Conservation (phyloP, 2,329 filamentous ascomycete genomes). For the Penicillium paneum region DNA sequence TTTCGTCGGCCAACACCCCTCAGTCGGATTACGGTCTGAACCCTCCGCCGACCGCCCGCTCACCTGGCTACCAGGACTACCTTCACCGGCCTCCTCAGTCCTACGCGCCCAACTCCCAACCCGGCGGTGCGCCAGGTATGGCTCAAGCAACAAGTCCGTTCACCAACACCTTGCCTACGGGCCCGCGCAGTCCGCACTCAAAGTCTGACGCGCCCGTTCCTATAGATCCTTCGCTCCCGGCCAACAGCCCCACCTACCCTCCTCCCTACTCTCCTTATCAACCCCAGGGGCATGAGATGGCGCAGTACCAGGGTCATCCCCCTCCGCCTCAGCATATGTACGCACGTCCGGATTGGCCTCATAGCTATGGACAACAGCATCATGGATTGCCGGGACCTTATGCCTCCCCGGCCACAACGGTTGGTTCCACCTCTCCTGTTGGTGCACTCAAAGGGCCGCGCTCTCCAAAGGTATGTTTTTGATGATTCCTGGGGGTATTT, state of each 20-base stretch:
- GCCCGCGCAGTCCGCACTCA: conserved; percentile 57
- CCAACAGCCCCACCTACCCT: conserved; percentile 86
- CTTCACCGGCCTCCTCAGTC: conserved; percentile 72
- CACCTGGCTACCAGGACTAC: conserved; percentile 82
- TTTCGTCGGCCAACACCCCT: conserved; percentile 75
- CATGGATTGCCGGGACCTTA: conserved; percentile 50
- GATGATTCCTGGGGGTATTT: conserved; percentile 34
- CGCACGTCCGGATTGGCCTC: conserved; percentile 47
- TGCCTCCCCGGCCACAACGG: conserved; percentile 54
- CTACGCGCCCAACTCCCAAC: conserved; percentile 66
- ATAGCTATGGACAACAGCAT: conserved; percentile 46
- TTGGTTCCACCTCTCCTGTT: conserved; percentile 59
- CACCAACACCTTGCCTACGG: conserved; percentile 50
- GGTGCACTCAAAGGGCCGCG: conserved; percentile 56
- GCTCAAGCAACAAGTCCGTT: conserved; percentile 99
- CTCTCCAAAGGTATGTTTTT: conserved; percentile 59
- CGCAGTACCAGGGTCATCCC: conserved; percentile 58
- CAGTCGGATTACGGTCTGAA: conserved; percentile 85
- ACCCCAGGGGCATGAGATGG: conserved; percentile 79
- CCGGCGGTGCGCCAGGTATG: conserved; percentile 82
- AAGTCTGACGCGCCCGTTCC: conserved; percentile 96
- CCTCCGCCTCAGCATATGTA: conserved; percentile 49
- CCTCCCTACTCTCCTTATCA: conserved; percentile 85
- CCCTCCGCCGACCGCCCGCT: conserved; percentile 67
- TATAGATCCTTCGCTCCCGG: conserved; percentile 98